Conservation (phyloP, 371 early-diverging fungal genomes). For the Dichotomocladium elegans region DNA sequence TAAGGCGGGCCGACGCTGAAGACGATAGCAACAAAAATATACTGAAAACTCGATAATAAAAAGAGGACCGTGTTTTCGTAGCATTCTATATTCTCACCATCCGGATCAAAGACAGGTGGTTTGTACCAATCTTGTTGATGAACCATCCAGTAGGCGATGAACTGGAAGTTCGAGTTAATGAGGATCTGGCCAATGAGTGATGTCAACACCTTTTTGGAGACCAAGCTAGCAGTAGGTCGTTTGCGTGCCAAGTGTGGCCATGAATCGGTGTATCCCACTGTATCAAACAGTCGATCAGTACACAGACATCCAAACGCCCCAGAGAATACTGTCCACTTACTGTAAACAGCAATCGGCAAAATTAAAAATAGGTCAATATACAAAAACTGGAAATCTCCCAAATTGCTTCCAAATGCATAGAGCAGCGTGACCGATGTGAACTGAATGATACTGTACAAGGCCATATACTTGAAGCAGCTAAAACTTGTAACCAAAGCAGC, state of each 20-base stretch:
- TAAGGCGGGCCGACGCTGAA: conserved; percentile 96
- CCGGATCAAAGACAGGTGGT: conserved; percentile 59
- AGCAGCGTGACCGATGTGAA: conserved; percentile 88
- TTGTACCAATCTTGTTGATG: conserved; percentile 74
- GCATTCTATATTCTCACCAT: conserved; percentile 67
- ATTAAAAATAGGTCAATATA: conserved; percentile 89
- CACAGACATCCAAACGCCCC: background rate
- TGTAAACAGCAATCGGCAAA: conserved; percentile 87
- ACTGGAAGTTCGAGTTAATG: conserved; percentile 77
- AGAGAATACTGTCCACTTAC: conserved; percentile 25
- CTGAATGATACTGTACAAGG: conserved; percentile 86
- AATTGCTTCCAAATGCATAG: conserved; percentile 79
- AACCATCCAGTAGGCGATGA: conserved; percentile 64
- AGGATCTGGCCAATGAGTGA: conserved; percentile 87
- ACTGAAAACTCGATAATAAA: conserved; percentile 86
- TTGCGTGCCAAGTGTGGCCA: conserved; percentile 68
- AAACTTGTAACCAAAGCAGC: conserved; percentile 97
- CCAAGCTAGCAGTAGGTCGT: conserved; percentile 91
- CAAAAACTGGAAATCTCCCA: conserved; percentile 93
- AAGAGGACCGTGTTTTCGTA: conserved; percentile 91
- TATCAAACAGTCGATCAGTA: background rate
- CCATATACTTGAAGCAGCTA: conserved; percentile 98
- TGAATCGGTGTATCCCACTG: conserved; percentile 84
- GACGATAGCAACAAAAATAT: conserved; percentile 83
- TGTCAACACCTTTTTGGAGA: conserved; percentile 85